phyloP scores from a whole-genome alignment of 2,329 filamentous ascomycete genomes.

The Stagonosporopsis vannaccii region DNA sequence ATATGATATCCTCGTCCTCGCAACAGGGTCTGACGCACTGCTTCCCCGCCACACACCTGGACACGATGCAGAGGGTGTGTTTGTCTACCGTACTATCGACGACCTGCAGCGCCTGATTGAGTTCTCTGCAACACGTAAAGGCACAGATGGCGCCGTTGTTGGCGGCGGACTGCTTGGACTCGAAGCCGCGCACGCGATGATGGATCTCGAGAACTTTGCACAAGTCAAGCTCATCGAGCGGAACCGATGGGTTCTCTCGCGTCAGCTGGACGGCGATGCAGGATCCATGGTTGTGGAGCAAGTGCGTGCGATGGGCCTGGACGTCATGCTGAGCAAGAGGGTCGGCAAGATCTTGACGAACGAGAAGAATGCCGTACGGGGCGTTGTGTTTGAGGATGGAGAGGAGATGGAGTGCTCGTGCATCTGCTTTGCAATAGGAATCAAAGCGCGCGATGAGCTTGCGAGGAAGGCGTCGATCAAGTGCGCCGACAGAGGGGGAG shows the following conservation, averaged over 20 bases:
- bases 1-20: slow-evolving; percentile 84
- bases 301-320: slow-evolving; percentile 77
- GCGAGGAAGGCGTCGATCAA: slow-evolving; percentile 73
- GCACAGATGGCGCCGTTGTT: slow-evolving; percentile 76
- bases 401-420: slow-evolving; percentile 78
- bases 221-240: slow-evolving; percentile 82
- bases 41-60: slow-evolving; percentile 76
- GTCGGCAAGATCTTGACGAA: slow-evolving; percentile 76
- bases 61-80: slow-evolving; percentile 81
- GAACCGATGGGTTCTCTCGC: slow-evolving; percentile 80
- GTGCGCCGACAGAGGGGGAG: slow-evolving; percentile 75
- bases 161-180: slow-evolving; percentile 85
- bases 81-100: slow-evolving; percentile 86
- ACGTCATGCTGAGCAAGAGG: slow-evolving; percentile 78
- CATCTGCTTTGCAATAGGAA: slow-evolving; percentile 89
- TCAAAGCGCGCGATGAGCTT: slow-evolving; percentile 80
- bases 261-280: slow-evolving; percentile 83
- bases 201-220: slow-evolving; percentile 77
- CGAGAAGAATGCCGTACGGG: slow-evolving; percentile 71
- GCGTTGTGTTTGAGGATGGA: slow-evolving; percentile 82
- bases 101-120: slow-evolving; percentile 80
- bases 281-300: slow-evolving; percentile 84
- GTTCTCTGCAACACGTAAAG: slow-evolving; percentile 72
- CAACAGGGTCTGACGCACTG: slow-evolving; percentile 85
- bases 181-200: slow-evolving; percentile 91